Conservation (phyloP, 176 grass and related monocot species). For the Hordeum vulgare region DNA sequence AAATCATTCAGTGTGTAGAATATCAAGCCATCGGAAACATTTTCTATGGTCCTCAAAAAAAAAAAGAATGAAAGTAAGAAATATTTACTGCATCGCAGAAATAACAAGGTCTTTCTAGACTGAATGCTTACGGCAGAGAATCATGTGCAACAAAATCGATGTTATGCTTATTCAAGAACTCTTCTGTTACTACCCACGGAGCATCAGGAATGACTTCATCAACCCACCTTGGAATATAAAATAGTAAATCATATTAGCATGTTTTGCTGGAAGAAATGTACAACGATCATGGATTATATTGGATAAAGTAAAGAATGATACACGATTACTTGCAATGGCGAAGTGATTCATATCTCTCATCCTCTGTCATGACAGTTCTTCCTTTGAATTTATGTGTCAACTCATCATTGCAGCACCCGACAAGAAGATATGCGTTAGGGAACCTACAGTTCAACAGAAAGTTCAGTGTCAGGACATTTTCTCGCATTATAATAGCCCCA, state of each 20-base stretch:
- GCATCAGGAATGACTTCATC: conserved; percentile 97
- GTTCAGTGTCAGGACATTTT: conserved; percentile 5
- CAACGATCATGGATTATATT: background rate
- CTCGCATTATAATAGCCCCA: background rate
- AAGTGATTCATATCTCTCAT: conserved; percentile 88
- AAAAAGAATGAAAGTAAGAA: background rate
- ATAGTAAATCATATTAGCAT: conserved; percentile 5
- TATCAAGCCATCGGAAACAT: background rate
- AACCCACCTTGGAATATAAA: conserved; percentile 61
- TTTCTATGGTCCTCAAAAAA: background rate
- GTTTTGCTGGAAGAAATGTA: background rate
- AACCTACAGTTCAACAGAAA: conserved; percentile 47
- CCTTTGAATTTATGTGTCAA: conserved; percentile 76
- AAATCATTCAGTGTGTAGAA: background rate
- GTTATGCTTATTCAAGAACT: conserved; percentile 82
- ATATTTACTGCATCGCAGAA: background rate
- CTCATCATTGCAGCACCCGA: conserved; percentile 87
- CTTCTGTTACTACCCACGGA: conserved; percentile 79
- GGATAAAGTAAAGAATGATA: conserved; percentile 3
- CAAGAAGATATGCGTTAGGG: conserved; percentile 82
- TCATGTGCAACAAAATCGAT: conserved; percentile 91
- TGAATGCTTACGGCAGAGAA: conserved; percentile 74
- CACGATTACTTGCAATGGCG: conserved; percentile 81
- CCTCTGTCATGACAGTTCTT: conserved; percentile 81
- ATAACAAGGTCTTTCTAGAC: conserved; percentile 14